These are phyloP conservation scores for Conticribra weissflogii DNA, from an alignment of 108 stramenopile species.

Conservation along the genomic window DNA sequence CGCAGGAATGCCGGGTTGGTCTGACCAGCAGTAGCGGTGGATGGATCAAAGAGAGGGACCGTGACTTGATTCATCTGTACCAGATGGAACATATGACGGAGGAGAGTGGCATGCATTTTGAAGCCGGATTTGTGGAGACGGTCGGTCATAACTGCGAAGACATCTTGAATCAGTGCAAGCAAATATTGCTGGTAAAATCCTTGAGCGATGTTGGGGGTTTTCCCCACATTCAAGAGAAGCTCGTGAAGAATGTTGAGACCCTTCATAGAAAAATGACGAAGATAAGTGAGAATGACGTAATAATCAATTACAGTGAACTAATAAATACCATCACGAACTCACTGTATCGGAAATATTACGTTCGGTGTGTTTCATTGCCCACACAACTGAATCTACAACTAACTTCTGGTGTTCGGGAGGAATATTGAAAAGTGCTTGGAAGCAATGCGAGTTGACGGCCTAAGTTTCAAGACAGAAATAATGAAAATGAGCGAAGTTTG, in stretches of 20 bases:
- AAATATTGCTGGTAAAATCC: slow-evolving; percentile 97
- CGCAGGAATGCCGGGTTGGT: slow-evolving; percentile 91
- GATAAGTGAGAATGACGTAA: not conserved
- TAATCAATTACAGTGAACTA: slow-evolving; percentile 3
- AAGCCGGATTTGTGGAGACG: slow-evolving; percentile 98
- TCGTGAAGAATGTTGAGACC: slow-evolving; percentile 96
- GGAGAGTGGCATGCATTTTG: slow-evolving; percentile 97
- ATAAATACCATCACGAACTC: slow-evolving; percentile 23
- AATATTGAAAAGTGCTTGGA: slow-evolving; percentile 95
- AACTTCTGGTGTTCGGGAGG: slow-evolving; percentile 97
- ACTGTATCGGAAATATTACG: slow-evolving; percentile 95
- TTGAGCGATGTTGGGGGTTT: slow-evolving; percentile 91
- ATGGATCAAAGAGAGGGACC: slow-evolving; percentile 91
- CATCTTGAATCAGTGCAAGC: slow-evolving; percentile 95
- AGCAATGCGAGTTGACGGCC: slow-evolving; percentile 92
- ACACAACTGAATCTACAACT: slow-evolving; percentile 97
- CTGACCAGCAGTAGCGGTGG: slow-evolving; percentile 73
- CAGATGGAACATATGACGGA: slow-evolving; percentile 95
- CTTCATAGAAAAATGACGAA: slow-evolving; percentile 11
- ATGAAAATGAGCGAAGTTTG: not conserved
- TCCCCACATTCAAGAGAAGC: slow-evolving; percentile 91
- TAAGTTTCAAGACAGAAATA: slow-evolving; percentile 12
- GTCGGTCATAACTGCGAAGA: slow-evolving; percentile 99
- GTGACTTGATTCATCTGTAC: slow-evolving; percentile 95
- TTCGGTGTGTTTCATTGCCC: slow-evolving; percentile 99